phyloP scores from a whole-genome alignment of 208 protist species.

The Leishmania tropica region DNA sequence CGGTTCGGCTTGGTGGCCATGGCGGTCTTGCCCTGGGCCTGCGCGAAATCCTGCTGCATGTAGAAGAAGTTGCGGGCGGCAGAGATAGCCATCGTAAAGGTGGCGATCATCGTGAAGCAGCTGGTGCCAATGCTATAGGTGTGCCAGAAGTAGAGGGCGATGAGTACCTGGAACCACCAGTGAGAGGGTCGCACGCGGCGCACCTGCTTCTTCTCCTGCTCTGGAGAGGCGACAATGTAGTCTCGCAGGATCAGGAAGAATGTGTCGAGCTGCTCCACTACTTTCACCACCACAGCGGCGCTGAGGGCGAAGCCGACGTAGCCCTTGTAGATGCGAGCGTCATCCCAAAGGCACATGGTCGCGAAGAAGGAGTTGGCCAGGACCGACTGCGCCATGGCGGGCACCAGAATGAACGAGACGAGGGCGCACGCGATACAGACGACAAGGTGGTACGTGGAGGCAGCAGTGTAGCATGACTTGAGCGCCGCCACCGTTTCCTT shows the following conservation, averaged over 20 bases:
- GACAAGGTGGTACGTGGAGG: slow-evolving; percentile 50
- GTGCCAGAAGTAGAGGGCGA: slow-evolving; percentile 55
- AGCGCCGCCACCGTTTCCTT: slow-evolving; percentile 18
- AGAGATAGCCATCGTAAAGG: slow-evolving; percentile 34
- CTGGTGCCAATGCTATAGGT: slow-evolving; percentile 54
- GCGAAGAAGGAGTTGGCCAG: slow-evolving; percentile 21
- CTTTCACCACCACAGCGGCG: slow-evolving; percentile 65
- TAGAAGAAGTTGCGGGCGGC: slow-evolving; percentile 27
- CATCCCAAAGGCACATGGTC: slow-evolving; percentile 49
- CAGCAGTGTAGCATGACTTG: slow-evolving; percentile 25
- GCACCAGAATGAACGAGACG: slow-evolving; percentile 34
- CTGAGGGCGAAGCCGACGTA: slow-evolving; percentile 53
- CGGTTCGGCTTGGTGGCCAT: slow-evolving; percentile 14
- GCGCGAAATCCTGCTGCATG: slow-evolving; percentile 22
- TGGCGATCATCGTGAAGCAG: slow-evolving; percentile 32
- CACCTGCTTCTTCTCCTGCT: slow-evolving; percentile 18
- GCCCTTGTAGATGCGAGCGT: slow-evolving; percentile 36
- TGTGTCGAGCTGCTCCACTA: slow-evolving; percentile 73
- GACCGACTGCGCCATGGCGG: slow-evolving; percentile 30
- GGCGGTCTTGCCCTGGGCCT: slow-evolving; percentile 20
- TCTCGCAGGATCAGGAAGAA: slow-evolving; percentile 82
- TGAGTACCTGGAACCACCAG: slow-evolving; percentile 45
- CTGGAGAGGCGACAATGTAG: slow-evolving; percentile 28
- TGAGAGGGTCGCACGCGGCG: slow-evolving; percentile 33
- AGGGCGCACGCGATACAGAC: slow-evolving; percentile 33